Evolutionary conservation across 345 rosid species (phyloP), one percentile per base, ranked within the genome.

Genomic region (Cardamine chenopodiifolia): DNA sequence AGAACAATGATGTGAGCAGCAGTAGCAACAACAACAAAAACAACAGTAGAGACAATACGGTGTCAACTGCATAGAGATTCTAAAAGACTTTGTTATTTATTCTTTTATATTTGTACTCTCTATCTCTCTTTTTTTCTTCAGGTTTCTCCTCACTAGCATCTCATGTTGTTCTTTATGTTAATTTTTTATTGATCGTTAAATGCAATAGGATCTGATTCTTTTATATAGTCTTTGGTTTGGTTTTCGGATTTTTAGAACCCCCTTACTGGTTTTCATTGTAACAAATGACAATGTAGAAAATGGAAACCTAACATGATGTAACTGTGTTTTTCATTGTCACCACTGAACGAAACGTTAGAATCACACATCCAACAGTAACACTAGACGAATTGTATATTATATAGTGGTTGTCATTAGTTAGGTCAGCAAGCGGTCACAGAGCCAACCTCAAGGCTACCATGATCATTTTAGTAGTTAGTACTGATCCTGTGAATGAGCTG

Each of bases 21-120:
- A 73, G 65, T 15, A 48, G 31, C 72, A 47, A 10, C 57, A 77
- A 56, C 57, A 68, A 68, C 49, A 14, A n/a, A n/a, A n/a, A 35
- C 39, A 39, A 12, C 14, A 11, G 14, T 12, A 39, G 34, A 52
- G 45, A 63, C 55, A 66, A 58, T 62, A 66, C 81, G 17, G 80
- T 59, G 47, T 71, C 81, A 35, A 39, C 52, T 66, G 74, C 72
- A 7, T 80, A 81, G 72, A 53, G 57, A 35, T 64, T 53, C 44
- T 39, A n/a, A 39, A 47, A 12, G 56, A 56, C 55, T n/a, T 61
- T 35, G 35, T 54, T 47, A 6, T n/a, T 34, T 44, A 13, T 17
- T 19, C 54, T 34, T 67, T 8, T 50, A 39, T 50, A 35, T 66
- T 66, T 57, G 29, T 65, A 29, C 17, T 45, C 42, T 65, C 19